Evolutionary conservation across 176 grass and related monocot species (phyloP), one percentile per base, ranked within the genome.

Genomic region (Echinochloa phyllopogon): DNA sequence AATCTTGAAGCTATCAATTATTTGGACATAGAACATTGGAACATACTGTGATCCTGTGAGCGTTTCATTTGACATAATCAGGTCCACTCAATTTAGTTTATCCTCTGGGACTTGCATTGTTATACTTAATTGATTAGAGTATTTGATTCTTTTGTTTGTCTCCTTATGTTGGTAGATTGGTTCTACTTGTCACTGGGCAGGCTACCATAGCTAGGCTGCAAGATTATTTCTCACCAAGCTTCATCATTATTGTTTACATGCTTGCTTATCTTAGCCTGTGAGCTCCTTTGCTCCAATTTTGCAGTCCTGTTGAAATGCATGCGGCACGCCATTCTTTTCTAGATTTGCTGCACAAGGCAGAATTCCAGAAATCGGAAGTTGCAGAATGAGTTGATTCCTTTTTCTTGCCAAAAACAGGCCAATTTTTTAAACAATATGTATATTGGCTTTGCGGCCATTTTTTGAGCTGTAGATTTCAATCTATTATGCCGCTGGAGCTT

Each of bases 11-110:
- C 57, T 81, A 72, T 47, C 8, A 76, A 2, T 24, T 81, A 24
- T 50, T 67, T 75, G 3, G 10, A 81, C 25, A 59, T 18, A 37
- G 42, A 49, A 50, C 68, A 74, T 50, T 80, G 6, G 36, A 29
- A 58, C 27, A 40, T 89, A n/a, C 17, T 81, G 2, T 40, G 13
- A 33, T 67, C 67, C 16, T 69, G 6, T 21, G 49, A 75, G 62
- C 47, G 38, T 43, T 85, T 60, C 13, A 0, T 76, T 85, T 75
- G 65, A 69, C 78, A 62, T 71, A 61, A 37, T 83, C 74, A 50
- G 45, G 47, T 72, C 29, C 52, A 16, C 15, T 74, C 63, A 69
- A 21, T 70, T 68, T 83, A 2, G 10, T 69, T 21, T 58, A 25
- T 65, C 49, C 67, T 38, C 21, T 21, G 38, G 15, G 42, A 29